These are phyloP conservation scores for Salix koriyanagi DNA, from an alignment of 345 rosid genomes.

Conservation along the genomic window DNA sequence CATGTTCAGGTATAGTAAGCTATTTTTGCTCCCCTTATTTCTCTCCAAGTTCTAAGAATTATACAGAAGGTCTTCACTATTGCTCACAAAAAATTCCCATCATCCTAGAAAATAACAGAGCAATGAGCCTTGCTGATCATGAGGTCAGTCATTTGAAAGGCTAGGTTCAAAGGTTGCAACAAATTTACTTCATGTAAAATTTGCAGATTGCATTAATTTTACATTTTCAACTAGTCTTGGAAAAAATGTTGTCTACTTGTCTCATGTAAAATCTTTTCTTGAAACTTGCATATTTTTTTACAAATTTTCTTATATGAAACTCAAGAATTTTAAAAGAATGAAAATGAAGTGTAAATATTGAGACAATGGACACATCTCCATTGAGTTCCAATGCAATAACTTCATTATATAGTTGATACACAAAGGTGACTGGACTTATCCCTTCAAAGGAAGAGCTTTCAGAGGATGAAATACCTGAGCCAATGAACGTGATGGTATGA, in stretches of 20 bases:
- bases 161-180: not conserved
- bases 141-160: not conserved
- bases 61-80: not conserved
- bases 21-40: not conserved
- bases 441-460: slow-evolving; percentile 4
- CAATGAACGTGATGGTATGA: slow-evolving; percentile 86
- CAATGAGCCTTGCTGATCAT: not conserved
- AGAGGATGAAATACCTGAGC: slow-evolving; percentile 60
- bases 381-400: slow-evolving; percentile 5
- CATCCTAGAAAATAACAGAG: not conserved
- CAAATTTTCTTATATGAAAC: not conserved
- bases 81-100: not conserved
- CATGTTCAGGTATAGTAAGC: not conserved
- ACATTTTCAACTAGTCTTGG: not conserved
- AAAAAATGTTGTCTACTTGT: not conserved
- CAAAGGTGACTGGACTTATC: not conserved
- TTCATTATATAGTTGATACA: not conserved
- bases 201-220: not conserved
- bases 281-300: not conserved
- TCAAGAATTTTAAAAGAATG: not conserved
- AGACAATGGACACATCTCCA: not conserved
- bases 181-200: not conserved
- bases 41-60: not conserved
- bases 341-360: not conserved
- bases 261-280: not conserved